Percentiles rank a stretch among this genome's conserved stretches.
phyloP scores from a whole-genome alignment of 768 basidiomycete genomes.

The Suillus subaureus region DNA sequence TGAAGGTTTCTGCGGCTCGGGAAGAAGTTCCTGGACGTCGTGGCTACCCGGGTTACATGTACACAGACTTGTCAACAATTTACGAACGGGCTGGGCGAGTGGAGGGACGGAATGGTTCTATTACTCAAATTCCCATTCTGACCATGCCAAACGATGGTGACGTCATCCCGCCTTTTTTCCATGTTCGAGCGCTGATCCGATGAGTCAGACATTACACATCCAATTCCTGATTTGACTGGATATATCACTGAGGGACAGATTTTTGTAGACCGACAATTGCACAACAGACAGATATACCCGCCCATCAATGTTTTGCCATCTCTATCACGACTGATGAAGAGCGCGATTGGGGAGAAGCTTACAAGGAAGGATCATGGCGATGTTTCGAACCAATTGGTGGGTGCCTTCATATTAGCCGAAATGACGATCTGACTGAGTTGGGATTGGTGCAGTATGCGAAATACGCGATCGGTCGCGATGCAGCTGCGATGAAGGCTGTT shows the following conservation, averaged over 20 bases:
- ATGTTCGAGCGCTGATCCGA: conserved; percentile 23
- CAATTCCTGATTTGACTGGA: conserved; percentile 98
- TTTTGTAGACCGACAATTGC: conserved; percentile 94
- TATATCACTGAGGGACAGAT: conserved; percentile 99
- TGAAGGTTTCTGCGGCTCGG: conserved; percentile 88
- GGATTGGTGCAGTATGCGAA: conserved; percentile 78
- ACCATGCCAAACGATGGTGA: conserved; percentile 99
- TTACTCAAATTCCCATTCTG: conserved; percentile 99
- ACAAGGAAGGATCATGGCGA: conserved; percentile 99
- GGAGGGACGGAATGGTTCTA: conserved; percentile 95
- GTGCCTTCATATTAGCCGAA: conserved; percentile 26
- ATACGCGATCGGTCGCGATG: conserved; percentile 97
- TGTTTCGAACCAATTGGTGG: conserved; percentile 96
- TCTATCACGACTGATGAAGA: conserved; percentile 99
- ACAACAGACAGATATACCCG: conserved; percentile 98
- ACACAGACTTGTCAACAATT: conserved; percentile 98
- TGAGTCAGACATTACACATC: conserved; percentile 94
- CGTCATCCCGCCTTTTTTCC: conserved; percentile 25
- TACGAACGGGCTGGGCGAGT: conserved; percentile 99
- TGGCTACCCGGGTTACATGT: conserved; percentile 98
- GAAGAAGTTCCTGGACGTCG: conserved; percentile 99
- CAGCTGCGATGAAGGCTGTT: conserved; percentile 98
- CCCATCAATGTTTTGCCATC: conserved; percentile 99
- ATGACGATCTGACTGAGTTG: conserved; percentile 14
- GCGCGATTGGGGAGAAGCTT: conserved; percentile 95